A percentile compares a stretch with the other conserved stretches of the same genome.
Evolutionary conservation across 345 rosid species (phyloP).

Genomic region (Populus tremula): DNA sequence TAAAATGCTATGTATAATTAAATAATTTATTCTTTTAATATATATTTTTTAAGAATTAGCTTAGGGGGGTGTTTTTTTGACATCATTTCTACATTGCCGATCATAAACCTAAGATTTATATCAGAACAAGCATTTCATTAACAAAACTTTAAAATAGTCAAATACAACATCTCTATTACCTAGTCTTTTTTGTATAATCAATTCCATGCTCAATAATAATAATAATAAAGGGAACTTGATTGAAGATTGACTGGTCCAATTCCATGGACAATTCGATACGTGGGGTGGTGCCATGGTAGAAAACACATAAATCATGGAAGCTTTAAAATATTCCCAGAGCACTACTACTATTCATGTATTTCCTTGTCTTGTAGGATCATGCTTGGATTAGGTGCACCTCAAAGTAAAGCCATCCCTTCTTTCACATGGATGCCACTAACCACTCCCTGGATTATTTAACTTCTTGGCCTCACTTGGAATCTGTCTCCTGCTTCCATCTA

Average conservation of each 20-base stretch:
- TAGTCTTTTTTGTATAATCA: too few species aligned
- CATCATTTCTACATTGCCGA: accelerated
- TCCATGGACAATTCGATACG: too few species aligned
- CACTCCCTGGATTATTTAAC: not conserved
- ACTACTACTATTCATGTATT: not conserved
- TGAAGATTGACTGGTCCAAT: too few species aligned
- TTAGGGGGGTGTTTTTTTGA: too few species aligned
- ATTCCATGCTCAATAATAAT: too few species aligned
- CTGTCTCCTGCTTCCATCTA: not conserved
- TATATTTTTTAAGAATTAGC: accelerated
- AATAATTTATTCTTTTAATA: too few species aligned
- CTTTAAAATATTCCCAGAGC: too few species aligned
- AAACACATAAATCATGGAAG: not conserved
- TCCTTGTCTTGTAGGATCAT: not conserved
- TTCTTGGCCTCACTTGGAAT: not conserved
- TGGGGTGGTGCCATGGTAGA: too few species aligned
- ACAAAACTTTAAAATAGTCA: too few species aligned
- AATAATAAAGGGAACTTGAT: too few species aligned
- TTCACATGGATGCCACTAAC: conserved; percentile 10
- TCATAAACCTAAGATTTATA: accelerated
- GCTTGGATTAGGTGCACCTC: conserved; percentile 21
- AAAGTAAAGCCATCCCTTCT: not conserved
- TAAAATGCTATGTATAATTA: accelerated
- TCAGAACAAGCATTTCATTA: too few species aligned
- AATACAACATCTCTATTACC: too few species aligned